Evolutionary conservation across 2,329 filamentous ascomycete species (phyloP).

Genomic region (Purpureocillium lavendulum): DNA sequence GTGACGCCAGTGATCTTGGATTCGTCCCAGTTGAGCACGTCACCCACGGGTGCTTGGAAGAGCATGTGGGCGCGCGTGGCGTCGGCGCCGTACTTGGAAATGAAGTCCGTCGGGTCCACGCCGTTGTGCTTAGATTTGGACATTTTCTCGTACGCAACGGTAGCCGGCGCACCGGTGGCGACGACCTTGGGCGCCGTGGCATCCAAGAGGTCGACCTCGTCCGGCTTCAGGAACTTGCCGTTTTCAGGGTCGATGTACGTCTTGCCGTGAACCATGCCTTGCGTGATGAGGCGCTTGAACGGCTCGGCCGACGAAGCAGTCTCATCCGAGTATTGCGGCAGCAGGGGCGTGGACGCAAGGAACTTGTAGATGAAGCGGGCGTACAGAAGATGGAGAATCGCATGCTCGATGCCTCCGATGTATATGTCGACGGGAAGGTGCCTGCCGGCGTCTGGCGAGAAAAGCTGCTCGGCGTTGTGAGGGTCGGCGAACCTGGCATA

Average conservation of each 20-base stretch:
- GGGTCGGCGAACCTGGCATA: slow-evolving; percentile 73
- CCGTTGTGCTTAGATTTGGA: slow-evolving; percentile 93
- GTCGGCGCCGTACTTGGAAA: slow-evolving; percentile 71
- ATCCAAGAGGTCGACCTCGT: slow-evolving; percentile 60
- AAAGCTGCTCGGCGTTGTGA: slow-evolving; percentile 51
- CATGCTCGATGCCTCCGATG: slow-evolving; percentile 82
- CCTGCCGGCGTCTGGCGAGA: slow-evolving; percentile 51
- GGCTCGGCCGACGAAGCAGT: slow-evolving; percentile 51
- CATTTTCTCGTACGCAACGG: slow-evolving; percentile 79
- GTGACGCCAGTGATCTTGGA: slow-evolving; percentile 72
- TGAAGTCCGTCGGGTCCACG: slow-evolving; percentile 69
- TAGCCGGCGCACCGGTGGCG: slow-evolving; percentile 48
- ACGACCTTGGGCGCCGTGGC: slow-evolving; percentile 51
- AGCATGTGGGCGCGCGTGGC: slow-evolving; percentile 79
- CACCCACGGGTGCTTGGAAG: slow-evolving; percentile 77
- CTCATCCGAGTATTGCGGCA: slow-evolving; percentile 28
- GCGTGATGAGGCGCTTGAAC: slow-evolving; percentile 73
- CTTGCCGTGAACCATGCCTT: slow-evolving; percentile 89
- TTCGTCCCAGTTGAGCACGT: slow-evolving; percentile 84
- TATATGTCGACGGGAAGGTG: slow-evolving; percentile 78
- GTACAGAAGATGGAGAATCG: slow-evolving; percentile 83
- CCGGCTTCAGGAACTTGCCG: slow-evolving; percentile 67
- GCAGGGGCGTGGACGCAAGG: slow-evolving; percentile 48
- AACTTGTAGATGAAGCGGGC: slow-evolving; percentile 89
- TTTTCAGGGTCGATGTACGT: slow-evolving; percentile 69